phyloP scores from a whole-genome alignment of 345 rosid species.

The Aquilaria yunnanensis region DNA sequence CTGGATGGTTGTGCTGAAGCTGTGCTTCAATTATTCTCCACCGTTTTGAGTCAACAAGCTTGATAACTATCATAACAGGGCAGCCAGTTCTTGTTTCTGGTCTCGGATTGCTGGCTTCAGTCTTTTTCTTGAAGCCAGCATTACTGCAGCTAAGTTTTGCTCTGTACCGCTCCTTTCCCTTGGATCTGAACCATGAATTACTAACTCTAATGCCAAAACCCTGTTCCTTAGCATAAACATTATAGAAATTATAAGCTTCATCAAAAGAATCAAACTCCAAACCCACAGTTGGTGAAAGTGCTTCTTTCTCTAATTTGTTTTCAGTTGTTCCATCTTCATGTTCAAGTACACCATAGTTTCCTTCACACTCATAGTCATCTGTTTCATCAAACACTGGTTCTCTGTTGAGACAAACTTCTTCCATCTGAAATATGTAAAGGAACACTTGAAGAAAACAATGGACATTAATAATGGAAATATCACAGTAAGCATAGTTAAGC shows the following conservation, averaged over 20 bases:
- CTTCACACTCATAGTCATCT: slow-evolving; percentile 29
- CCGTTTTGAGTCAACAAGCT: slow-evolving; percentile 37
- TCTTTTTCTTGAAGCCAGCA: slow-evolving; percentile 49
- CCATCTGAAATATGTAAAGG: slow-evolving; percentile 28
- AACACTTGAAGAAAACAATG: slow-evolving; percentile 2
- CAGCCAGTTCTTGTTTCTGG: slow-evolving; percentile 50
- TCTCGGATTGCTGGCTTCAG: slow-evolving; percentile 44
- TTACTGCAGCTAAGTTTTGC: slow-evolving; percentile 53
- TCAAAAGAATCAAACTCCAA: slow-evolving; percentile 48
- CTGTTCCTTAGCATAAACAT: slow-evolving; percentile 36
- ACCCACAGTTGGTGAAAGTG: slow-evolving; percentile 29
- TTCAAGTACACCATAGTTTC: slow-evolving; percentile 16
- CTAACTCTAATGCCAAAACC: slow-evolving; percentile 52
- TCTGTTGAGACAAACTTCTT: slow-evolving; percentile 46
- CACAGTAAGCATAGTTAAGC: background rate
- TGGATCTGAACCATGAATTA: slow-evolving; percentile 43
- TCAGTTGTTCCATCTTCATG: slow-evolving; percentile 18
- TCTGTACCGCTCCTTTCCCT: slow-evolving; percentile 40
- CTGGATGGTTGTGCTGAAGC: slow-evolving; percentile 42
- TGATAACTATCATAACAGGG: slow-evolving; percentile 38
- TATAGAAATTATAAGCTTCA: slow-evolving; percentile 41
- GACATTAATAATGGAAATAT: background rate
- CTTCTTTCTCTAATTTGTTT: slow-evolving; percentile 17
- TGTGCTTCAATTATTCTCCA: slow-evolving; percentile 46
- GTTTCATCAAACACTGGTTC: slow-evolving; percentile 40